phyloP scores from a whole-genome alignment of 176 grass and related monocot genomes.

The Bothriochloa decipiens region DNA sequence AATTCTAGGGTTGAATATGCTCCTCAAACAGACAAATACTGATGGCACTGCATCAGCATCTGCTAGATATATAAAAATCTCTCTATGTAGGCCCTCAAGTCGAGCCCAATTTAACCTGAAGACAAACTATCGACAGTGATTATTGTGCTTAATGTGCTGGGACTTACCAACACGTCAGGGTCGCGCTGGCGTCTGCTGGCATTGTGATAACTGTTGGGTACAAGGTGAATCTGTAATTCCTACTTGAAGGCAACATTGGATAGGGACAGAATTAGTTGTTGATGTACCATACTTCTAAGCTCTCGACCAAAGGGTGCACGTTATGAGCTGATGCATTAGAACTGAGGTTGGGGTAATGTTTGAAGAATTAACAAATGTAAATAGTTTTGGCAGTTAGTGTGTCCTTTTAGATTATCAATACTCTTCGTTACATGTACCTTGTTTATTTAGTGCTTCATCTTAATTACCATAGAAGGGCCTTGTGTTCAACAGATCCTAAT shows the following conservation, averaged over 20 bases:
- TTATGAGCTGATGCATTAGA: conserved; percentile 27
- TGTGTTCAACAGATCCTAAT: not conserved
- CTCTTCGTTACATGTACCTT: not conserved
- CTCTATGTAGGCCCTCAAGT: conserved; percentile 62
- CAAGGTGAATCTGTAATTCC: conserved; percentile 33
- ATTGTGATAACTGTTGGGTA: conserved; percentile 11
- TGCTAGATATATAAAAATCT: conserved; percentile 29
- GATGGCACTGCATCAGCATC: conserved; percentile 17
- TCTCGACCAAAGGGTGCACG: conserved; percentile 16
- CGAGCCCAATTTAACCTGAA: conserved; percentile 76
- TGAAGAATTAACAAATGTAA: conserved; percentile 43
- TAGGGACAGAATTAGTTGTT: conserved; percentile 14
- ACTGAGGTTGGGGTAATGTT: conserved; percentile 17
- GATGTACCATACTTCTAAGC: conserved; percentile 32
- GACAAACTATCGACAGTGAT: conserved; percentile 16
- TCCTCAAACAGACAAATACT: conserved; percentile 6
- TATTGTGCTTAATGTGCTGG: conserved; percentile 36
- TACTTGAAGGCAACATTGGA: conserved; percentile 25
- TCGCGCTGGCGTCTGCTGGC: conserved; percentile 24
- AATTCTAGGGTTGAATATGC: conserved; percentile 12
- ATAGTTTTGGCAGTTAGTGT: conserved; percentile 37
- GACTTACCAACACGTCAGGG: conserved; percentile 17
- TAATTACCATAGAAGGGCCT: not conserved
- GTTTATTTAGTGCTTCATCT: conserved; percentile 25
- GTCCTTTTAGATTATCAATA: not conserved